A percentile compares a stretch with the other conserved stretches of the same genome.
Conservation (phyloP, 2,329 filamentous ascomycete genomes). For the Dendrostoma leiphaemia region DNA sequence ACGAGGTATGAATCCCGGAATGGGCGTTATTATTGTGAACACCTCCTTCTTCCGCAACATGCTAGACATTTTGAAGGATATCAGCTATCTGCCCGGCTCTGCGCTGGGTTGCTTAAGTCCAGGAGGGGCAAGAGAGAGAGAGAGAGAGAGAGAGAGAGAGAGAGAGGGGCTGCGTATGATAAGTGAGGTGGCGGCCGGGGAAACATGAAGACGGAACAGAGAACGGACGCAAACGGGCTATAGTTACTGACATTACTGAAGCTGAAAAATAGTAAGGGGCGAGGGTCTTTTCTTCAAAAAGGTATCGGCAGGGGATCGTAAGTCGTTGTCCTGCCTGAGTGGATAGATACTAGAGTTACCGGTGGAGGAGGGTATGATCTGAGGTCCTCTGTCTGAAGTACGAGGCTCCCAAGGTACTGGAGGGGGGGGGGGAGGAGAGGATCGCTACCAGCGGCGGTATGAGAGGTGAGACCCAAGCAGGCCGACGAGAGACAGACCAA, state of each 20-base stretch:
- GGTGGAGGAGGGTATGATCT: no score
- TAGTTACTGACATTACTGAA: background rate
- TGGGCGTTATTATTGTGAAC: conserved; percentile 68
- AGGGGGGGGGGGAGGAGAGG: no score
- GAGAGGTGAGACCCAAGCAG: no score
- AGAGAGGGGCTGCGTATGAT: background rate
- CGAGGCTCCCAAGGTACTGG: no score
- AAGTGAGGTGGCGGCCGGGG: background rate
- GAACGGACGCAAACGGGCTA: background rate
- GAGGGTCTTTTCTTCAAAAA: no score
- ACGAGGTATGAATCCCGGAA: conserved; percentile 67
- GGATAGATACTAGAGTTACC: no score
- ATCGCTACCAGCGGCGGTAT: no score
- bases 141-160: background rate
- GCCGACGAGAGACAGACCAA: no score
- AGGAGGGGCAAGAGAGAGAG: no score
- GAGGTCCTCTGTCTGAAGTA: no score
- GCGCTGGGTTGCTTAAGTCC: background rate
- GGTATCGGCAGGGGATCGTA: no score
- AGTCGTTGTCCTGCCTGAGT: no score
- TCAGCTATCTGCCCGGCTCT: conserved; percentile 1
- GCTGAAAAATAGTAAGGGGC: background rate
- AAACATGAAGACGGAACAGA: background rate
- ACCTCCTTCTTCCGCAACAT: conserved; percentile 63
- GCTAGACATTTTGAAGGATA: conserved; percentile 16